Conservation (phyloP, 2,329 filamentous ascomycete species). For the Curvularia hawaiiensis region DNA sequence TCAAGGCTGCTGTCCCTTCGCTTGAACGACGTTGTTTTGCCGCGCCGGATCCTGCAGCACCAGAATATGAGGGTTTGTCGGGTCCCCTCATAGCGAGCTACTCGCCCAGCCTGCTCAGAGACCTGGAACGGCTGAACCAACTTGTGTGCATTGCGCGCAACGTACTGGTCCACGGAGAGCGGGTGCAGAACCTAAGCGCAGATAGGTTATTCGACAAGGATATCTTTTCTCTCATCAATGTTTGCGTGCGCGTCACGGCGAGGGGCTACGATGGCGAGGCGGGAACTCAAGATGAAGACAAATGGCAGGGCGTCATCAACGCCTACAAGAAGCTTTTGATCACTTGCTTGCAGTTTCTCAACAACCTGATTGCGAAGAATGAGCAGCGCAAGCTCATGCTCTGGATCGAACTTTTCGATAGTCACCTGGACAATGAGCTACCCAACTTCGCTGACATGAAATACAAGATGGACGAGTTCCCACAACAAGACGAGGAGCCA, state of each 20-base stretch:
- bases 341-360: slow-evolving; percentile 68
- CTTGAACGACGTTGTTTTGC: slow-evolving; percentile 67
- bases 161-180: slow-evolving; percentile 64
- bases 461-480: slow-evolving; percentile 42
- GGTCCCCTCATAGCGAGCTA: slow-evolving; percentile 66
- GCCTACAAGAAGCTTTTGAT: slow-evolving; percentile 70
- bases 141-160: slow-evolving; percentile 67
- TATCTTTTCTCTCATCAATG: slow-evolving; percentile 65
- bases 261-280: slow-evolving; percentile 69
- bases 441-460: slow-evolving; percentile 47
- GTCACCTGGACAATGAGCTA: slow-evolving; percentile 51
- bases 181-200: slow-evolving; percentile 67
- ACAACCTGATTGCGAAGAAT: slow-evolving; percentile 70
- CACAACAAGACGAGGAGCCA: slow-evolving; percentile 27
- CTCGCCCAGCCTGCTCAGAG: slow-evolving; percentile 63
- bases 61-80: slow-evolving; percentile 63
- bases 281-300: slow-evolving; percentile 65
- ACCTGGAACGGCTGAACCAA: slow-evolving; percentile 67
- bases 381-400: slow-evolving; percentile 68
- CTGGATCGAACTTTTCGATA: slow-evolving; percentile 69
- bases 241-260: slow-evolving; percentile 68
- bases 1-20: slow-evolving; percentile 65
- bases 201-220: slow-evolving; percentile 65
- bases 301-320: slow-evolving; percentile 69
- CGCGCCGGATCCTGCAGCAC: slow-evolving; percentile 60